Evolutionary conservation across 768 basidiomycete genomes (phyloP).

Genomic region (Suillus hirtellus): DNA sequence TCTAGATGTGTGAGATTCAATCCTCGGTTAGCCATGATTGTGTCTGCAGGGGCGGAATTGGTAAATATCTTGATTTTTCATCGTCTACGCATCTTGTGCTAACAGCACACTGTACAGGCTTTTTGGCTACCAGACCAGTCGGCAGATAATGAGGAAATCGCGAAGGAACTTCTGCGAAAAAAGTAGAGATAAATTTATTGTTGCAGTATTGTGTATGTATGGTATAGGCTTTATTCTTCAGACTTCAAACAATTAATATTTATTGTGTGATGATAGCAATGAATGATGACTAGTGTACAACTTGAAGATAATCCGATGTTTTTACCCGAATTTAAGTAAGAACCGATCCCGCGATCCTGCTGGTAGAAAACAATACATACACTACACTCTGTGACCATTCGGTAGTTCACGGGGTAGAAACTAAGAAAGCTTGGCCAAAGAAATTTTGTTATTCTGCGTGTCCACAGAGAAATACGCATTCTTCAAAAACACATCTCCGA

Average conservation of each 20-base stretch:
- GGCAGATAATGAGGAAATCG: conserved; percentile 69
- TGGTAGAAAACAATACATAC: background rate
- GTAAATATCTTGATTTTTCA: conserved; percentile 42
- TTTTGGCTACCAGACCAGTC: conserved; percentile 70
- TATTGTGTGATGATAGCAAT: background rate
- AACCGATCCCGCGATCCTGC: conserved; percentile 16
- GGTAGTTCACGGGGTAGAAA: conserved; percentile 27
- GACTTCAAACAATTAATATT: background rate
- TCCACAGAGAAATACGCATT: conserved; percentile 74
- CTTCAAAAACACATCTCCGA: conserved; percentile 78
- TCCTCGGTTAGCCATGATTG: conserved; percentile 87
- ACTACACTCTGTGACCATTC: background rate
- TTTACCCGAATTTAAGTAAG: background rate
- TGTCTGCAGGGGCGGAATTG: conserved; percentile 79
- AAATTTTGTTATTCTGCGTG: conserved; percentile 55
- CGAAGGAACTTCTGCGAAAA: conserved; percentile 67
- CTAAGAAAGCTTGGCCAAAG: conserved; percentile 50
- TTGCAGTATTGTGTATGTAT: background rate
- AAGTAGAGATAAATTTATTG: conserved; percentile 24
- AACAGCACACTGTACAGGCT: conserved; percentile 40
- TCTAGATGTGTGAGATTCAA: conserved; percentile 89
- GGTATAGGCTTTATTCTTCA: background rate
- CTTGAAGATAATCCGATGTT: background rate
- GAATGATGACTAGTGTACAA: conserved; percentile 3
- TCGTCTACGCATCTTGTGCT: conserved; percentile 2